Conservation (phyloP, 306 rosid genomes). For the Glycine latifolia region DNA sequence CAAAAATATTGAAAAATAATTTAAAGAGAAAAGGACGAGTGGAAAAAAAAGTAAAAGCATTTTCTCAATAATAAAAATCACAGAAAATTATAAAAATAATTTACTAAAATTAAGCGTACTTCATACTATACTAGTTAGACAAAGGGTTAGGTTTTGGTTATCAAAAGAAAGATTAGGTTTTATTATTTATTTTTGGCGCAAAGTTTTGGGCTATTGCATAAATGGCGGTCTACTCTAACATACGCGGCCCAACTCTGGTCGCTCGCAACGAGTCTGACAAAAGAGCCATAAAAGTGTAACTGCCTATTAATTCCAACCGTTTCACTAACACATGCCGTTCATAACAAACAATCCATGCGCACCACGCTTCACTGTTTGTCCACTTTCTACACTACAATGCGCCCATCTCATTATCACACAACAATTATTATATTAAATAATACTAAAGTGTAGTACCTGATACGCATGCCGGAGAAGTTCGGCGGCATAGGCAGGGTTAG, state of each 20-base stretch:
- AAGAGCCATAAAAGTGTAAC: conserved; percentile 52
- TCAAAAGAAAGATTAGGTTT: no score
- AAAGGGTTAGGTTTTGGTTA: not conserved
- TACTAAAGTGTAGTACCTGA: conserved; percentile 58
- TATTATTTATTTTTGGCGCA: not conserved
- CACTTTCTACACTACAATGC: conserved; percentile 5
- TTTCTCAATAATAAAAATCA: not conserved
- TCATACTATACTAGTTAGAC: not conserved
- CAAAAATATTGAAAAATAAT: not conserved
- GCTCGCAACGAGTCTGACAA: conserved; percentile 51
- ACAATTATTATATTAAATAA: not conserved
- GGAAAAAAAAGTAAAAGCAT: not conserved
- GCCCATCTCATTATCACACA: conserved; percentile 3
- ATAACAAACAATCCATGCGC: not conserved
- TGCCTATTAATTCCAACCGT: conserved; percentile 52
- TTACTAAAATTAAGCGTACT: not conserved
- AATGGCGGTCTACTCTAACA: conserved; percentile 29
- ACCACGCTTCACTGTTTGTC: not conserved
- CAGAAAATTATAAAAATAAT: not conserved
- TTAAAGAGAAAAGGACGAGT: not conserved
- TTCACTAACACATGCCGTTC: conserved; percentile 31
- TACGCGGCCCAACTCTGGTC: conserved; percentile 1
- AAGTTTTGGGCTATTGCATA: not conserved
- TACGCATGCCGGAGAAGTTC: conserved; percentile 83
- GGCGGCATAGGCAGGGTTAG: conserved; percentile 76